A percentile compares a stretch with the other conserved stretches of the same genome.
Conservation (phyloP, 805 yeast genomes). For the Saitoella complicata region DNA sequence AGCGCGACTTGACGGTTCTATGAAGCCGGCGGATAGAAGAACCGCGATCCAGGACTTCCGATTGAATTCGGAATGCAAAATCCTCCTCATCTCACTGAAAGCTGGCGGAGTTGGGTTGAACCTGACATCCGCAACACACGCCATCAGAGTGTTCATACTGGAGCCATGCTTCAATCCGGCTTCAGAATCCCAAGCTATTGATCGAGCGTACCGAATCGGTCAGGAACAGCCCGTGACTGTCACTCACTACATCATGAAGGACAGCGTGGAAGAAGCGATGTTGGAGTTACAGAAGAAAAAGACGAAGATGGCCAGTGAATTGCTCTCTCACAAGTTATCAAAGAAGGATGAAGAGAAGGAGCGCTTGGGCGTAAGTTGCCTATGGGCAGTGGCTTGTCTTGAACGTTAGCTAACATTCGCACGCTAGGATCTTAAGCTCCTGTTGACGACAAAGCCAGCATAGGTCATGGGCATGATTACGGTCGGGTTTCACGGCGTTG, state of each 20-base stretch:
- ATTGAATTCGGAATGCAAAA: conserved; percentile 22
- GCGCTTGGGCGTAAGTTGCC: no score
- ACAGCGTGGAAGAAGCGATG: conserved; percentile 79
- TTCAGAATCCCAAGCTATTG: conserved; percentile 14
- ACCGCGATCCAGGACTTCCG: conserved; percentile 42
- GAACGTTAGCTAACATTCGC: no score
- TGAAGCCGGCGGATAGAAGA: conserved; percentile 50
- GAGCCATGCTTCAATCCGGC: conserved; percentile 98
- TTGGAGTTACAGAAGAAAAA: conserved; percentile 73
- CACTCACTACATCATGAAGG: conserved; percentile 62
- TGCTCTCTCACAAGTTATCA: no score
- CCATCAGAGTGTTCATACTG: conserved; percentile 77
- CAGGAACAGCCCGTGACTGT: conserved; percentile 57
- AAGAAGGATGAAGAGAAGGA: no score
- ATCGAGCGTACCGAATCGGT: conserved; percentile 80
- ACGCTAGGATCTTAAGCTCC: no score
- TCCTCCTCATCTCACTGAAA: conserved; percentile 59
- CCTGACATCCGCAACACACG: conserved; percentile 66
- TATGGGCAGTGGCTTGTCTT: no score
- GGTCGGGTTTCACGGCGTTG: no score
- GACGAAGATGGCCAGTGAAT: conserved; percentile 28
- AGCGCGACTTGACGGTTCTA: conserved; percentile 69
- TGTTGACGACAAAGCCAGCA: no score
- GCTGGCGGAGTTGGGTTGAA: conserved; percentile 94
- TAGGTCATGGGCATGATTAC: no score